Base-by-base conservation (phyloP, 768 basidiomycete species). In the Tephrocybe sp. region DNA sequence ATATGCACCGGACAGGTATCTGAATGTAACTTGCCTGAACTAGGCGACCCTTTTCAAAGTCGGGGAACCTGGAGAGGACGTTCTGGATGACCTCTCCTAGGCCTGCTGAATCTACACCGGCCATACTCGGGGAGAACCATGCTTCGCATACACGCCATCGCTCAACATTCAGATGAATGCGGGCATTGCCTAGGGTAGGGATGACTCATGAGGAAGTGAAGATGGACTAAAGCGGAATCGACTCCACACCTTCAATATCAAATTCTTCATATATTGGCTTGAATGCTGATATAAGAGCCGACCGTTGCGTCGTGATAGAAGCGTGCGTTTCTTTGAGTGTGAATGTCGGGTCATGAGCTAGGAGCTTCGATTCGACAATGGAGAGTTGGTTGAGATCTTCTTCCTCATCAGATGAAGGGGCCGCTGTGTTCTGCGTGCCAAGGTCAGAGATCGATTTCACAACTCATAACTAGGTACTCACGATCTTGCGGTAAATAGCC, bases 401-500 rank as follows among this genome's bases (percentile, higher is more conserved):
- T 68, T 98, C 96, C 53, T 94, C 90, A 50, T 87, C 89, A 0
- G 91, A 93, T 12, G 94, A 89, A 9, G 72, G 76, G 0, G 80
- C 78, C 4, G 83, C 76, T 4, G 77, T 82, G 61, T 90, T 90
- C 89, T 91, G 22, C 4, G 28, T 21, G 21, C 35, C 38, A n/a
- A 21, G 21, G 9, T 31, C 32, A 25, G 8, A 37, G n/a, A 44
- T 13, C 16, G 31, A 5, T 7, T 24, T 15, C 12, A 12, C 16
- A 9, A 9, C 21, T n/a, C 6, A 43, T 22, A 16, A 9, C 40
- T 35, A 24, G 6, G 3, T 9, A 66, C 82, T 55, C 63, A 95
- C 95, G 51, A 99, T 94, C 69, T 98, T 94, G 56, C 96, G 90
- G 64, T 98, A 98, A 51, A 98, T 93, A 0, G 87, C 87, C 95